Evolutionary conservation across 495 filamentous ascomycete genomes (phyloP).

Genomic region (Neurospora sp.): DNA sequence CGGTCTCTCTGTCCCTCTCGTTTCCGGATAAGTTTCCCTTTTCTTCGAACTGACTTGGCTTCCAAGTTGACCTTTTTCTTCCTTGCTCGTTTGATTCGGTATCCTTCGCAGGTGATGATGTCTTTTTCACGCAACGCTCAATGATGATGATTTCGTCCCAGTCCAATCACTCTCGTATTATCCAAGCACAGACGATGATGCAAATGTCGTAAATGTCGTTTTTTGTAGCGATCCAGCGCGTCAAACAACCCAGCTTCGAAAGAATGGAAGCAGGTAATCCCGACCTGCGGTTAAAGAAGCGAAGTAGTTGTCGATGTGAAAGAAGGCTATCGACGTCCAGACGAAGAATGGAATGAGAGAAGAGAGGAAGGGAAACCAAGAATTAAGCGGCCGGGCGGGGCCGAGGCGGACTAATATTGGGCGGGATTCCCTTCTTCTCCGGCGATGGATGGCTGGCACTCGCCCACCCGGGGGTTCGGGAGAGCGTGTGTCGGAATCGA

Average conservation of each 20-base stretch:
- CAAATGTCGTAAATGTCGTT: not conserved
- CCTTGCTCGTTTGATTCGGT: not conserved
- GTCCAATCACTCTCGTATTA: not conserved
- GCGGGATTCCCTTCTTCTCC: not conserved
- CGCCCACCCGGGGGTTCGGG: constrained; percentile 18
- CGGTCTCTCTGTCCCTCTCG: not conserved
- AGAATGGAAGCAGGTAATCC: constrained; percentile 32
- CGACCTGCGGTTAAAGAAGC: constrained; percentile 31
- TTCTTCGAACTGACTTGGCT: not conserved
- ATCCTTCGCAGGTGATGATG: not conserved
- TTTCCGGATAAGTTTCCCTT: not conserved
- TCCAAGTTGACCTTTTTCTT: not conserved
- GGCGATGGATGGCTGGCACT: constrained; percentile 7
- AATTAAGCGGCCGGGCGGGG: constrained; percentile 20
- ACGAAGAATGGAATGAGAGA: constrained; percentile 26
- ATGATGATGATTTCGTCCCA: not conserved
- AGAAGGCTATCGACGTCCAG: constrained; percentile 37
- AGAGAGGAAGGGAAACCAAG: constrained; percentile 16
- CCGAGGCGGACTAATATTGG: constrained; percentile 32
- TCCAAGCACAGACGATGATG: not conserved
- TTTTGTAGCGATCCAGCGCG: not conserved
- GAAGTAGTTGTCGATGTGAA: constrained; percentile 29
- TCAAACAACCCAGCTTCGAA: constrained; percentile 6
- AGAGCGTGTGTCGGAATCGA: constrained; percentile 31
- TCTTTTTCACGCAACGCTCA: not conserved